Conservation (phyloP, 768 basidiomycete species). For the Phlegmacium glaucopus region DNA sequence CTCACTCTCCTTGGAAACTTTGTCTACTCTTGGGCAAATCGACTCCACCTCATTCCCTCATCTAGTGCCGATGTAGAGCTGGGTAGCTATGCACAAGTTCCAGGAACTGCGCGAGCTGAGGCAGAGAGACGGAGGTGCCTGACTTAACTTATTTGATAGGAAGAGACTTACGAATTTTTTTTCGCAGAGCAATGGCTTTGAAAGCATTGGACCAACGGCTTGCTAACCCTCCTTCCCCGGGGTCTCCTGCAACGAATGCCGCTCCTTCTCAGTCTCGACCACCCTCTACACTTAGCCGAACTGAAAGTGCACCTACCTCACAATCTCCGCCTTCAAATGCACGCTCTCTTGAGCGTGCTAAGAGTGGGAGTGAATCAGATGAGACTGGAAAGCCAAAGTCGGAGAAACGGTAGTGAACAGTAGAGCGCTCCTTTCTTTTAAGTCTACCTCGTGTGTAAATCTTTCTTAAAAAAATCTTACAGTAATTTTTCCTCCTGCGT, state of each 20-base stretch:
- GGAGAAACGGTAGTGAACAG: conserved; percentile 23
- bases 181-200: conserved; percentile 84
- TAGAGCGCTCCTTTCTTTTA: conserved; percentile 6
- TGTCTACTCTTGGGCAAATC: conserved; percentile 63
- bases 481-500: conserved; percentile 10
- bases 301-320: conserved; percentile 28
- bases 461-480: conserved; percentile 10
- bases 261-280: conserved; percentile 20
- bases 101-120: conserved; percentile 90
- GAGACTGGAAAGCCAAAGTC: conserved; percentile 24
- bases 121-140: conserved; percentile 90
- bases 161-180: neutral
- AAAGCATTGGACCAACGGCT: conserved; percentile 95
- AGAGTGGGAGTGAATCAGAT: conserved; percentile 31
- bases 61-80: conserved; percentile 64
- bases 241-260: conserved; percentile 30
- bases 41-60: conserved; percentile 73
- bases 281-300: conserved; percentile 30
- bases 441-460: conserved; percentile 8
- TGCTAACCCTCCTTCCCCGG: conserved; percentile 57
- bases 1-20: conserved; percentile 64
- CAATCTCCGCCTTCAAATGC: conserved; percentile 22
- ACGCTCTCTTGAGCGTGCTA: conserved; percentile 27
- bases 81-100: conserved; percentile 68
- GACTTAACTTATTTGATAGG: neutral